A percentile compares a stretch with the other conserved stretches of the same genome.
phyloP scores from a whole-genome alignment of 257 asterid genomes.

The Buddleja alternifolia region DNA sequence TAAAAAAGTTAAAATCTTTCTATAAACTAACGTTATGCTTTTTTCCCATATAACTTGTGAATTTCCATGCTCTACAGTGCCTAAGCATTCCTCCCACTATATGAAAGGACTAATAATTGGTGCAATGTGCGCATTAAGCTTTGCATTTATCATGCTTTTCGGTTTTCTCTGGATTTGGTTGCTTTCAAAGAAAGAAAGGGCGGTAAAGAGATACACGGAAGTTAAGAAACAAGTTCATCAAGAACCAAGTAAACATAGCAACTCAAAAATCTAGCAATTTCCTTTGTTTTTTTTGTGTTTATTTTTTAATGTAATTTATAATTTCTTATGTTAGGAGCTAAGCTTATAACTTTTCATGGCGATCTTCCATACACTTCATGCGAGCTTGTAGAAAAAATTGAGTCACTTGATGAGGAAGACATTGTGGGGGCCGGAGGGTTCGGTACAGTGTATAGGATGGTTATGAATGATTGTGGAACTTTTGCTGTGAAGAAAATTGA shows the following conservation, averaged over 20 bases:
- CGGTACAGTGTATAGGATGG: conserved; percentile 98
- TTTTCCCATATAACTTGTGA: background rate
- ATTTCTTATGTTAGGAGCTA: conserved; percentile 57
- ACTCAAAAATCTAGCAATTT: background rate
- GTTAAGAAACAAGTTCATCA: conserved; percentile 83
- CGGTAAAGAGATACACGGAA: conserved; percentile 81
- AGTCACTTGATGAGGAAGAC: conserved; percentile 86
- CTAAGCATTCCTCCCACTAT: conserved; percentile 70
- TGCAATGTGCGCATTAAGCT: conserved; percentile 68
- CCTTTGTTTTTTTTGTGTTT: background rate
- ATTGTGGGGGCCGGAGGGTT: conserved; percentile 97
- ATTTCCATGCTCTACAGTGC: conserved; percentile 44
- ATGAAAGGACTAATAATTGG: conserved; percentile 83
- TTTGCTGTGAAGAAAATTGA: conserved; percentile 95
- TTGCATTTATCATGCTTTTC: conserved; percentile 63
- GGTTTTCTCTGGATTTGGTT: conserved; percentile 73
- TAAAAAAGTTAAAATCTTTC: too few species aligned
- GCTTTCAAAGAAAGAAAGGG: conserved; percentile 82
- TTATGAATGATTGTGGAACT: conserved; percentile 97
- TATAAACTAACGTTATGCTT: background rate
- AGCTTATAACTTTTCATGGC: conserved; percentile 93
- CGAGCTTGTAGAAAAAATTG: conserved; percentile 96
- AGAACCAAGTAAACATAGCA: conserved; percentile 66
- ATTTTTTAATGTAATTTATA: background rate
- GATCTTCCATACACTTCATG: conserved; percentile 96